Evolutionary conservation across 2,329 filamentous ascomycete genomes (phyloP).

Genomic region (Stachybotrys chlorohalonatus): DNA sequence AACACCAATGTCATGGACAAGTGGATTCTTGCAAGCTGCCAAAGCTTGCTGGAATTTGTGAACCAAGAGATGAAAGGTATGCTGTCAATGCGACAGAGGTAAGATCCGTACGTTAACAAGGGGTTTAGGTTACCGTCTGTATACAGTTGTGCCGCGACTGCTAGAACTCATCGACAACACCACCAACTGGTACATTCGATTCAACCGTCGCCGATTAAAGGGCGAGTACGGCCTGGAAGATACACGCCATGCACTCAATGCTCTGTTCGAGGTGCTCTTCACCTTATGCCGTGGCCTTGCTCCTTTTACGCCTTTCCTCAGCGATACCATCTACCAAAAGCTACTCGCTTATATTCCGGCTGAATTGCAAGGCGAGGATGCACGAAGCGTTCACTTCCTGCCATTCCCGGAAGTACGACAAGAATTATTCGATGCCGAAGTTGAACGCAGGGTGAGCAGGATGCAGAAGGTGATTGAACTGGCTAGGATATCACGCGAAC

Average conservation of each 20-base stretch:
- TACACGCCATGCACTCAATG: constrained; percentile 84
- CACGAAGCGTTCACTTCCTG: constrained; percentile 86
- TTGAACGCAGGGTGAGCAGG: constrained; percentile 77
- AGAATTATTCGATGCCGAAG: constrained; percentile 76
- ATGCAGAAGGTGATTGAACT: constrained; percentile 98
- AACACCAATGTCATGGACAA: constrained; percentile 92
- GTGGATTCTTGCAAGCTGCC: constrained; percentile 89
- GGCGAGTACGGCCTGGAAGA: constrained; percentile 80
- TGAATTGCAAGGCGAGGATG: constrained; percentile 58
- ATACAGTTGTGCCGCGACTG: constrained; percentile 84
- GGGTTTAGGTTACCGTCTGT: constrained; percentile 57
- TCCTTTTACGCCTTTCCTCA: constrained; percentile 92
- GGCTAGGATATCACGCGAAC: constrained; percentile 76
- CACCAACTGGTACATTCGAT: constrained; percentile 98
- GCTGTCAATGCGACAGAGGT: constrained; percentile 13
- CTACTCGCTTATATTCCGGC: constrained; percentile 76
- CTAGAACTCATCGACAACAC: constrained; percentile 83
- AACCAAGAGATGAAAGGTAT: constrained; percentile 82
- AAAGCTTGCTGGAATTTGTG: constrained; percentile 84
- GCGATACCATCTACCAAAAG: constrained; percentile 85
- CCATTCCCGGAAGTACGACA: constrained; percentile 80
- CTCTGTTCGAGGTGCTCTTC: constrained; percentile 86
- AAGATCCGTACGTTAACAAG: background rate
- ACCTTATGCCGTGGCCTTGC: constrained; percentile 82
- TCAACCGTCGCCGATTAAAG: constrained; percentile 86